phyloP scores from a whole-genome alignment of 2,329 filamentous ascomycete species.

The Dothistroma pini region DNA sequence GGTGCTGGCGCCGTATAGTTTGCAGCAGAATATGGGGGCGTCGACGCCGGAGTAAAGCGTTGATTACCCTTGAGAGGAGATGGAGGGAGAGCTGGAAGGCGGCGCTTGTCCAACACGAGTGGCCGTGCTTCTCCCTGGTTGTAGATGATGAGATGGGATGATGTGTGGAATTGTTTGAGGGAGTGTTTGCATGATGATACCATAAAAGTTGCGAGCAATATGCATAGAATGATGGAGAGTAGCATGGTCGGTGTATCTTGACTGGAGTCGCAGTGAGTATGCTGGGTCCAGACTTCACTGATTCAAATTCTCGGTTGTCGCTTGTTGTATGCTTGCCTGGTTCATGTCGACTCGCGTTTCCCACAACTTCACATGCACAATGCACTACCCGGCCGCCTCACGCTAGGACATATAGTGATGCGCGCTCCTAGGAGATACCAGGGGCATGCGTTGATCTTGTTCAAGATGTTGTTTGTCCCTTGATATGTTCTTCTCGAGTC shows the following conservation, averaged over 20 bases:
- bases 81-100: neutral
- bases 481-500: neutral
- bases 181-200: neutral
- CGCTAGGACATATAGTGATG: neutral
- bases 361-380: too few relatives aligned
- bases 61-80: neutral
- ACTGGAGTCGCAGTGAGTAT: neutral
- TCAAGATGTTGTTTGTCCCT: neutral
- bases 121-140: neutral
- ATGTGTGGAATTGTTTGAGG: neutral
- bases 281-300: neutral
- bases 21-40: constrained; percentile 42
- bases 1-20: constrained; percentile 62
- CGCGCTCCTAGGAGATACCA: neutral
- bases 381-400: neutral
- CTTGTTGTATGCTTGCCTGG: neutral
- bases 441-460: neutral
- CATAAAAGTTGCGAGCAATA: neutral
- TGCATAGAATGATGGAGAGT: neutral
- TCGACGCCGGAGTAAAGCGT: constrained; percentile 25
- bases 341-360: neutral
- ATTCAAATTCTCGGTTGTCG: neutral
- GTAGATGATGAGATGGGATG: neutral
- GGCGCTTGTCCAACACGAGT: constrained; percentile 10
- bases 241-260: neutral